Conservation (phyloP, 352 stramenopile species). For the Chrysophaeum taylorii region DNA sequence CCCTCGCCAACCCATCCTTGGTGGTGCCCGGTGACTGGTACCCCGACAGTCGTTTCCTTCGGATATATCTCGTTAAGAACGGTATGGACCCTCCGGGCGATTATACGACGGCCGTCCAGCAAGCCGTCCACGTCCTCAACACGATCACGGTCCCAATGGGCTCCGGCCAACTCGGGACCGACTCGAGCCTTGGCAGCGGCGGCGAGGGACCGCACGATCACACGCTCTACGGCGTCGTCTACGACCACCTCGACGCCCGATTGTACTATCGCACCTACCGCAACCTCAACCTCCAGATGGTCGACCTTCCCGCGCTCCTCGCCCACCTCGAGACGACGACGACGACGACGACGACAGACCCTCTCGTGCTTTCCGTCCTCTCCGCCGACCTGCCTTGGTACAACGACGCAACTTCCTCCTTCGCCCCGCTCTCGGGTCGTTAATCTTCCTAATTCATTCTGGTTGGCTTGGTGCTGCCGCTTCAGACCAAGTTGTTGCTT, state of each 20-base stretch:
- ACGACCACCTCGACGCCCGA: conserved; percentile 3
- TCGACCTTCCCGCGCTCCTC: no score
- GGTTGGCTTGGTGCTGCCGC: no score
- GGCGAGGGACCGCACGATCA: conserved; percentile 7
- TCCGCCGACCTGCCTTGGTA: no score
- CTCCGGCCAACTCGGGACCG: neutral
- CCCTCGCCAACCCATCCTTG: conserved; percentile 2
- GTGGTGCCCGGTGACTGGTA: neutral
- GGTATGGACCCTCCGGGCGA: neutral
- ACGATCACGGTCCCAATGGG: conserved; percentile 8
- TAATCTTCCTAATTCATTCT: no score
- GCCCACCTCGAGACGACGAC: no score
- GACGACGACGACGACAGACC: no score
- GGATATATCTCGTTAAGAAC: neutral
- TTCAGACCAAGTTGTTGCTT: no score
- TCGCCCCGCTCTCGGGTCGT: no score
- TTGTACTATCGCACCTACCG: conserved; percentile 5
- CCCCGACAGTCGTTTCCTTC: conserved; percentile 7
- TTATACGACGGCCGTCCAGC: neutral
- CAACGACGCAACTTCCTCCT: no score
- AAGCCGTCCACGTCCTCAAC: neutral
- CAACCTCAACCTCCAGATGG: conserved; percentile 5
- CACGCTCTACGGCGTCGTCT: conserved; percentile 12
- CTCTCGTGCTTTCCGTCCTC: no score
- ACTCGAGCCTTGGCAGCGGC: neutral